Percentiles rank a stretch among this genome's conserved stretches.
These are phyloP conservation scores for Athelia psychrophila DNA, from an alignment of 1,284 basidiomycete species.

Conservation along the genomic window DNA sequence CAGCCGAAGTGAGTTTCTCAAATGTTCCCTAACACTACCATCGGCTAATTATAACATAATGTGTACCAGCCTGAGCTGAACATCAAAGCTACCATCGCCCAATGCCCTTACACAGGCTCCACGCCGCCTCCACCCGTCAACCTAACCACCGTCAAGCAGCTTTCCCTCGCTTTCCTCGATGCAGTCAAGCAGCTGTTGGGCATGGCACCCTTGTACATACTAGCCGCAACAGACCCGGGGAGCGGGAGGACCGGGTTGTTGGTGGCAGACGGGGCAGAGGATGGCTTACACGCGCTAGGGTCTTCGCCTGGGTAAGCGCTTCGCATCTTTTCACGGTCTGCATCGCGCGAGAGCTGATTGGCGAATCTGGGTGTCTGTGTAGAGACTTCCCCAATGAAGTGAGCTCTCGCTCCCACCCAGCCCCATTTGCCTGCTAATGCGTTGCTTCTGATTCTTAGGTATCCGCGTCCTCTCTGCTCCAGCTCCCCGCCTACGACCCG, in stretches of 20 bases:
- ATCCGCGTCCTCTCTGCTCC: slow-evolving; percentile 23
- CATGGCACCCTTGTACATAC: slow-evolving; percentile 31
- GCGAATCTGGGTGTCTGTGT: neutral
- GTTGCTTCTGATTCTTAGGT: neutral
- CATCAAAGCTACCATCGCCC: slow-evolving; percentile 27
- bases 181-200: slow-evolving; percentile 27
- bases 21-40: neutral
- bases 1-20: slow-evolving; percentile 24
- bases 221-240: slow-evolving; percentile 18
- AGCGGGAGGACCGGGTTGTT: slow-evolving; percentile 17
- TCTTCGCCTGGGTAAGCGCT: slow-evolving; percentile 6
- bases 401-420: too few relatives aligned
- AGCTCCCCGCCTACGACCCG: slow-evolving; percentile 22
- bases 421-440: too few relatives aligned
- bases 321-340: neutral
- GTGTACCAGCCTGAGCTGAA: slow-evolving; percentile 22
- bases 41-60: neutral
- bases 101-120: slow-evolving; percentile 32
- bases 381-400: slow-evolving; percentile 2
- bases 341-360: slow-evolving; percentile 7
- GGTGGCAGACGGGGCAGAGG: slow-evolving; percentile 12
- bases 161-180: slow-evolving; percentile 24
- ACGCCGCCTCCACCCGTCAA: slow-evolving; percentile 7
- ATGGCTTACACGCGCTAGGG: slow-evolving; percentile 13
- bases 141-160: slow-evolving; percentile 18